Percentiles rank a stretch among this genome's conserved stretches.
phyloP scores from a whole-genome alignment of 2,329 filamentous ascomycete genomes.

The Thielaviopsis punctulata region DNA sequence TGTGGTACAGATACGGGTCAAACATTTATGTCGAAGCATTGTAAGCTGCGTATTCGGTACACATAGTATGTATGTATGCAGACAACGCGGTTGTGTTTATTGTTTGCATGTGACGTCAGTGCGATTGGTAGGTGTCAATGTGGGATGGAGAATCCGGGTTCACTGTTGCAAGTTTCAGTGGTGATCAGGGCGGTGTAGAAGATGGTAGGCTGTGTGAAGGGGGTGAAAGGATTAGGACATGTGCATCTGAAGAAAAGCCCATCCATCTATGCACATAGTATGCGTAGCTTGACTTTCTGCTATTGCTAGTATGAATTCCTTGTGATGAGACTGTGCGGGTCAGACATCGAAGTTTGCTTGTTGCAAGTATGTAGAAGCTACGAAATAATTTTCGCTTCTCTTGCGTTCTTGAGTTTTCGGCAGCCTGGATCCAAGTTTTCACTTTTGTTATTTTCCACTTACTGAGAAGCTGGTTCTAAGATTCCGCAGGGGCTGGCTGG shows the following conservation, averaged over 20 bases:
- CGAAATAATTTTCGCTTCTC: neutral
- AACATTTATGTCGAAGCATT: slow-evolving; percentile 23
- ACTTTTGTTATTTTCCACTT: neutral
- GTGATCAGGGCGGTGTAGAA: neutral
- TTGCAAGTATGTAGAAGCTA: neutral
- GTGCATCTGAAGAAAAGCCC: neutral
- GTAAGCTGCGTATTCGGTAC: no score
- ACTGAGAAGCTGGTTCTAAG: no score
- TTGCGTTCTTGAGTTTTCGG: neutral
- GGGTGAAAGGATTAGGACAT: neutral
- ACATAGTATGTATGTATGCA: no score
- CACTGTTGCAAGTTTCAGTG: neutral
- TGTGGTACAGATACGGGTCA: slow-evolving; percentile 52
- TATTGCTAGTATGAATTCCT: neutral
- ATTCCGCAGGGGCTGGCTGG: no score
- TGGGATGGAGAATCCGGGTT: neutral
- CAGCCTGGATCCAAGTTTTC: neutral
- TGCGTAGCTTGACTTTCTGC: no score
- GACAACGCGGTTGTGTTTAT: no score
- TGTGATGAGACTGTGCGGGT: neutral
- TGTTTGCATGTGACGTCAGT: neutral
- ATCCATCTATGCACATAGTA: no score
- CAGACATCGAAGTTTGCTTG: neutral
- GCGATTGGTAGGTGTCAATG: neutral
- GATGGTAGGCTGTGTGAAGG: neutral